A percentile compares a stretch with the other conserved stretches of the same genome.
Evolutionary conservation across 169 alveolate species (phyloP).

Genomic region (Cyclospora cayetanensis): DNA sequence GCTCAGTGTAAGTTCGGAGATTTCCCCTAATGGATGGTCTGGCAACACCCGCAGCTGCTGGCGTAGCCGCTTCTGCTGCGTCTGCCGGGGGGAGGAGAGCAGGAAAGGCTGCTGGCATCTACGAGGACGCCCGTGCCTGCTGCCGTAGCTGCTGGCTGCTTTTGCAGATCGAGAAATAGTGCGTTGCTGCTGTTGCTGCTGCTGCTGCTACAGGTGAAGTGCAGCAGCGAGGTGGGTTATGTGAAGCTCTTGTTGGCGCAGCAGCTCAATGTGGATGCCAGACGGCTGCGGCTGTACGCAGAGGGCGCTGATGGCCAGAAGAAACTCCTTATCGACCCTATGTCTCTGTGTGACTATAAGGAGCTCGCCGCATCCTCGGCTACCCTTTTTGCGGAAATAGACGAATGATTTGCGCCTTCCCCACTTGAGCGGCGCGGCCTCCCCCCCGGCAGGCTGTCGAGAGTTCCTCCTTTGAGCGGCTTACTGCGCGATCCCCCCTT

Average conservation of each 20-base stretch:
- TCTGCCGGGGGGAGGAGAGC: not conserved
- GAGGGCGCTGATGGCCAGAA: constrained; percentile 9
- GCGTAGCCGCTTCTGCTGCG: not conserved
- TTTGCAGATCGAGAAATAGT: not conserved
- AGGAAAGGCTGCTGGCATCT: not conserved
- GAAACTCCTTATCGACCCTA: constrained; percentile 74
- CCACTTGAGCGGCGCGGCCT: no score
- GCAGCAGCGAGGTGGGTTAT: constrained; percentile 79
- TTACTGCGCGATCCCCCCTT: no score
- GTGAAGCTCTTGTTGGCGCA: constrained; percentile 77
- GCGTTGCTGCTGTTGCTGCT: not conserved
- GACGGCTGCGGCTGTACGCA: constrained; percentile 67
- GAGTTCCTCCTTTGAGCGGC: no score
- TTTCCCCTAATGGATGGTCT: no score
- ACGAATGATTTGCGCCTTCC: no score
- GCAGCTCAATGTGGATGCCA: constrained; percentile 66
- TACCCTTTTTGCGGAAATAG: constrained; percentile 69
- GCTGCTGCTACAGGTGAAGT: constrained; percentile 68
- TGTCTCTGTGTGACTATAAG: constrained; percentile 77
- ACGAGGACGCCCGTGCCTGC: no score
- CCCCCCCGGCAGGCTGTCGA: no score
- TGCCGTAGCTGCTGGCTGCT: not conserved
- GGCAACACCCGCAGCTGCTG: not conserved
- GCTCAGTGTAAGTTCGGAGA: not conserved
- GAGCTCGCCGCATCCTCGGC: constrained; percentile 76